These are phyloP conservation scores for Vachellia collinsii DNA, from an alignment of 306 rosid genomes.

Conservation along the genomic window DNA sequence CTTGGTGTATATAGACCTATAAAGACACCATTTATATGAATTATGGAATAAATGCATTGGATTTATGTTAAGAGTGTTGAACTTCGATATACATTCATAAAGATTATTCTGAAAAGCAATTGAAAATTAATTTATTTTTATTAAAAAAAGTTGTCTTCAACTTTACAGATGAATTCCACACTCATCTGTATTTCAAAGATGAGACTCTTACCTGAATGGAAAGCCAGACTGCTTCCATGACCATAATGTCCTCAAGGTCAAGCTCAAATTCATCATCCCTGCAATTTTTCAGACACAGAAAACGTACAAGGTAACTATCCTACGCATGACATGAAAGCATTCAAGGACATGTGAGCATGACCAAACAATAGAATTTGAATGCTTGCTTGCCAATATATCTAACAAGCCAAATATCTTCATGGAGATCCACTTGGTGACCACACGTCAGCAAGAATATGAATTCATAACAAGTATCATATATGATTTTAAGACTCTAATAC, in stretches of 20 bases:
- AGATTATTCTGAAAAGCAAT: not conserved
- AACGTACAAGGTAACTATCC: not conserved
- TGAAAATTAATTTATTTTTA: not conserved
- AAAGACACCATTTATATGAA: not conserved
- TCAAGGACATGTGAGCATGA: not conserved
- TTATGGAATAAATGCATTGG: not conserved
- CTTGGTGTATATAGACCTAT: not conserved
- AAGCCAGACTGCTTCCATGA: constrained; percentile 99
- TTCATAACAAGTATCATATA: not conserved
- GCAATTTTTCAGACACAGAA: constrained; percentile 40
- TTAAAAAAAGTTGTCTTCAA: constrained; percentile 10
- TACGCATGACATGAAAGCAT: constrained; percentile 27
- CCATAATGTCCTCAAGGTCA: constrained; percentile 98
- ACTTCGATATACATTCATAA: not conserved
- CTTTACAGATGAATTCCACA: not conserved
- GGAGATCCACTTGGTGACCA: not conserved
- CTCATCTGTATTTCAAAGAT: constrained; percentile 20
- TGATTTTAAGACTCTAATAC: not conserved
- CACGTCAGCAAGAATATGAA: not conserved
- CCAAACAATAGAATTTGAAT: constrained; percentile 16
- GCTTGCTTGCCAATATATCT: not conserved
- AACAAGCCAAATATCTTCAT: not conserved
- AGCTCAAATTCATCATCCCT: constrained; percentile 93
- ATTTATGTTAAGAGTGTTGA: constrained; percentile 10
- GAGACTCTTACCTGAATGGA: constrained; percentile 76